These are phyloP conservation scores for Exserohilum rostratum DNA, from an alignment of 2,329 filamentous ascomycete genomes.

Conservation along the genomic window DNA sequence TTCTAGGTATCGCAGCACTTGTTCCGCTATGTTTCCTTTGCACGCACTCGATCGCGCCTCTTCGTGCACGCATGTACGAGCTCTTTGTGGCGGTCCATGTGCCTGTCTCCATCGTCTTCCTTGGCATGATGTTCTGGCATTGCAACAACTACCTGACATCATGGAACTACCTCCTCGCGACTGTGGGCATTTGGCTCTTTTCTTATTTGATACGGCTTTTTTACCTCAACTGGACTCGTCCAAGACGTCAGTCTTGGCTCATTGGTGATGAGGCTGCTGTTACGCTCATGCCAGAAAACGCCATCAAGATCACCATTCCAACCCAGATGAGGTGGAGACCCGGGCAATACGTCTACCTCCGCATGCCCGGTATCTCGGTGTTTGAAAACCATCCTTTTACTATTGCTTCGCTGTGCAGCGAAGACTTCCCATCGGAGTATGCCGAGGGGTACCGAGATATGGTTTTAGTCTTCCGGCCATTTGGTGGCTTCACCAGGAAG, in stretches of 20 bases:
- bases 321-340: slow-evolving; percentile 92
- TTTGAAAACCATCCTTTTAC: slow-evolving; percentile 97
- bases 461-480: slow-evolving; percentile 88
- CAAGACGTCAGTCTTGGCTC: slow-evolving; percentile 78
- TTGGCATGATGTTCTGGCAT: slow-evolving; percentile 93
- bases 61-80: slow-evolving; percentile 82
- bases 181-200: slow-evolving; percentile 75
- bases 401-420: slow-evolving; percentile 87
- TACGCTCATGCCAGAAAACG: slow-evolving; percentile 87
- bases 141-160: slow-evolving; percentile 90
- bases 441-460: slow-evolving; percentile 88
- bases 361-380: slow-evolving; percentile 89
- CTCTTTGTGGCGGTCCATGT: slow-evolving; percentile 82
- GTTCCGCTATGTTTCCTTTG: slow-evolving; percentile 84
- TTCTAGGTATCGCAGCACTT: slow-evolving; percentile 66
- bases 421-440: slow-evolving; percentile 91
- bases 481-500: slow-evolving; percentile 84
- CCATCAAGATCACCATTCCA: slow-evolving; percentile 93
- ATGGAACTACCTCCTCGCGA: slow-evolving; percentile 87
- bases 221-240: slow-evolving; percentile 88
- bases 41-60: slow-evolving; percentile 78
- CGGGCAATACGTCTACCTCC: slow-evolving; percentile 91
- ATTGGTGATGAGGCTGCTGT: slow-evolving; percentile 92
- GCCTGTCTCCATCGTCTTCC: slow-evolving; percentile 78
- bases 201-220: slow-evolving; percentile 78